Conservation (phyloP, 352 stramenopile genomes). For the Globisporangium nodosum region DNA sequence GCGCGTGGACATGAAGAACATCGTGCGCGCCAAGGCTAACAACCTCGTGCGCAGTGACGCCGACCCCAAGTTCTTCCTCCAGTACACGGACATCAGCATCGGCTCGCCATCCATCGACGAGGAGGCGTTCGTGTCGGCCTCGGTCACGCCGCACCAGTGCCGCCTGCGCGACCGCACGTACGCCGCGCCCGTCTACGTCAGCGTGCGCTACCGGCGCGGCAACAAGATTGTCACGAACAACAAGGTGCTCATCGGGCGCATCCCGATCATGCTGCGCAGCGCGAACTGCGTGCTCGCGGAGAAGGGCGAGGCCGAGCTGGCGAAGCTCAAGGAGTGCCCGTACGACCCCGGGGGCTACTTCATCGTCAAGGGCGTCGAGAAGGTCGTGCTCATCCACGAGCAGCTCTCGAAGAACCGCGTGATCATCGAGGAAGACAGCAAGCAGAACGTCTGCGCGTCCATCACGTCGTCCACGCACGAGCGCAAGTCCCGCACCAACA, state of each 20-base stretch:
- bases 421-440: conserved; percentile 97
- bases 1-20: conserved; percentile 98
- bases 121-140: conserved; percentile 91
- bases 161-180: conserved; percentile 98
- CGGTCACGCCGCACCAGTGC: conserved; percentile 97
- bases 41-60: conserved; percentile 89
- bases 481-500: conserved; percentile 96
- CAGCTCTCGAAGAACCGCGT: conserved; percentile 99
- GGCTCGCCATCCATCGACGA: conserved; percentile 96
- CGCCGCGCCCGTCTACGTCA: conserved; percentile 98
- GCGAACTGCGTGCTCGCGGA: conserved; percentile 94
- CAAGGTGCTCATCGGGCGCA: conserved; percentile 93
- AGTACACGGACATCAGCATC: conserved; percentile 98
- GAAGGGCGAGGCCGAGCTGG: conserved; percentile 93
- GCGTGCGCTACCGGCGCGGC: conserved; percentile 96
- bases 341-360: conserved; percentile 99
- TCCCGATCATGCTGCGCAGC: conserved; percentile 98
- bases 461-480: conserved; percentile 99
- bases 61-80: conserved; percentile 98
- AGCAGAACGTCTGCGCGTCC: conserved; percentile 87
- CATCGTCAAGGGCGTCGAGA: conserved; percentile 97
- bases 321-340: conserved; percentile 97
- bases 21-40: conserved; percentile 93
- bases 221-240: conserved; percentile 99
- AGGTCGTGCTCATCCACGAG: conserved; percentile 99